Base-by-base conservation (phyloP, 164 flowering plant species). In the Amborella trichopoda region DNA sequence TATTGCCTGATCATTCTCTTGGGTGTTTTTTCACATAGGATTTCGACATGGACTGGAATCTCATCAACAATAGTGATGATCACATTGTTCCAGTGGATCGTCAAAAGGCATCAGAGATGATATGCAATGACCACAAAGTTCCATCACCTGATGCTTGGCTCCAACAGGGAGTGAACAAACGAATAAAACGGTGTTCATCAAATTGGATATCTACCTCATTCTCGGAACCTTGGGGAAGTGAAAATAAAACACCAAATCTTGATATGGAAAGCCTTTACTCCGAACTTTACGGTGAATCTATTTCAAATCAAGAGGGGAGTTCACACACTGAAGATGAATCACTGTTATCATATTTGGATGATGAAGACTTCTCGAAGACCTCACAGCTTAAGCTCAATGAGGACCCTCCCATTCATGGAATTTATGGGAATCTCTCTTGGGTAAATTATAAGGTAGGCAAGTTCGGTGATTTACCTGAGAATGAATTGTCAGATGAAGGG, bases 21-120 rank as follows among this genome's bases (percentile, higher is more conserved):
- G n/a, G n/a, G n/a, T n/a, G n/a, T n/a, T n/a, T n/a, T n/a, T n/a
- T n/a, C n/a, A n/a, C n/a, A n/a, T n/a, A n/a, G n/a, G n/a, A n/a
- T n/a, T n/a, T n/a, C n/a, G n/a, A 21, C 21, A 73, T 65, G 74
- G 73, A 70, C 17, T 70, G 65, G 66, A 60, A 65, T 60, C 49
- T 44, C 37, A 65, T 48, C 1, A 46, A 46, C 28, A 61, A 55
- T 10, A 36, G 19, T 28, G 50, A 53, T 26, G 68, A 68, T 53
- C 44, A 53, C 14, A 24, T 49, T 26, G 64, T 67, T 33, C 65
- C 61, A 16, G 57, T 28, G 9, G 49, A 55, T 36, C n/a, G n/a
- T n/a, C 56, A 17, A 46, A 59, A 39, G 43, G 48, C 37, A 40
- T 32, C 56, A 3, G 60, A 32, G 22, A 5, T 20, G 20, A 13